phyloP scores from a whole-genome alignment of 371 early-diverging fungal genomes.

The Syncephalastrum racemosum region DNA sequence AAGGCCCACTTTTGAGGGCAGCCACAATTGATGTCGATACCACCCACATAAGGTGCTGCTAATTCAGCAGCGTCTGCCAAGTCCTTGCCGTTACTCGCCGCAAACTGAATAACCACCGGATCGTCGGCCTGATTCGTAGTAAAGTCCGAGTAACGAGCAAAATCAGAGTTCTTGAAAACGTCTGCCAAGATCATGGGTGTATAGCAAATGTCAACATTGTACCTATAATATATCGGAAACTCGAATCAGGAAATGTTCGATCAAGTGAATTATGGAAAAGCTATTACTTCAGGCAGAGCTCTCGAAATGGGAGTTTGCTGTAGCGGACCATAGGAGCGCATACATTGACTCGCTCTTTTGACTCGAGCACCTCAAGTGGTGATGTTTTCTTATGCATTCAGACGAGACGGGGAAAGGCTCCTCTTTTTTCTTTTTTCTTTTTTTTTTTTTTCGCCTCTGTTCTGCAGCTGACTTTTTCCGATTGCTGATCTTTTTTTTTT shows the following conservation, averaged over 20 bases:
- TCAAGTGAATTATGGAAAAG: background rate
- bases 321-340: conserved; percentile 98
- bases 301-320: conserved; percentile 93
- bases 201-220: conserved; percentile 92
- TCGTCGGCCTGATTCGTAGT: conserved; percentile 74
- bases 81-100: conserved; percentile 79
- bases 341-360: conserved; percentile 66
- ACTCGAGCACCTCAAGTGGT: conserved; percentile 47
- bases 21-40: conserved; percentile 83
- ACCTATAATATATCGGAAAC: conserved; percentile 24
- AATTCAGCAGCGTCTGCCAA: conserved; percentile 85
- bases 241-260: background rate
- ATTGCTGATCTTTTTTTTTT: background rate
- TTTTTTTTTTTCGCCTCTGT: conserved; percentile 3
- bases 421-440: background rate
- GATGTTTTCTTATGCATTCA: conserved; percentile 17
- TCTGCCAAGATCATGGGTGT: conserved; percentile 98
- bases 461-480: background rate
- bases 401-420: background rate
- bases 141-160: conserved; percentile 82
- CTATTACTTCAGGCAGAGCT: conserved; percentile 77
- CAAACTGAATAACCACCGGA: conserved; percentile 94
- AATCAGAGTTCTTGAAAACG: conserved; percentile 82
- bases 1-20: conserved; percentile 90
- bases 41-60: conserved; percentile 78